A percentile compares a stretch with the other conserved stretches of the same genome.
These are phyloP conservation scores for Ustilago lituana DNA, from an alignment of 1,284 basidiomycete genomes.

Conservation along the genomic window DNA sequence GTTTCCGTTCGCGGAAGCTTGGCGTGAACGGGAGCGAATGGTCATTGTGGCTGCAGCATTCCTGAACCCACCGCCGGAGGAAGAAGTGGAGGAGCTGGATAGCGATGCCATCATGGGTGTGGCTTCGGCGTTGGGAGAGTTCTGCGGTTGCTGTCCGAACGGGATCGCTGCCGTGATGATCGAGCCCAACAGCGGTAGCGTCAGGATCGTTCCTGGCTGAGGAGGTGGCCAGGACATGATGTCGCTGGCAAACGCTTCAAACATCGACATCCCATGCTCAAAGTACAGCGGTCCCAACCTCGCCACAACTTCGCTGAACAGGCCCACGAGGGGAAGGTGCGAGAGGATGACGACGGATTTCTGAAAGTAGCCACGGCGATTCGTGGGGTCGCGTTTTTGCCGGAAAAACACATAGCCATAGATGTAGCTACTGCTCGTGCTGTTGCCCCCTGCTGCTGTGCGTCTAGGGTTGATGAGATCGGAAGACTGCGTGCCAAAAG, in stretches of 20 bases:
- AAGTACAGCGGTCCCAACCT: constrained; percentile 73
- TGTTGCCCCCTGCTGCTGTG: constrained; percentile 35
- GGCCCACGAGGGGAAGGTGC: constrained; percentile 81
- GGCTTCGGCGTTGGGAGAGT: constrained; percentile 42
- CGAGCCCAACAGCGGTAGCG: constrained; percentile 54
- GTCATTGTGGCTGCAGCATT: constrained; percentile 39
- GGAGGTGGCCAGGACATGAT: constrained; percentile 58
- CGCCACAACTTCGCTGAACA: constrained; percentile 78
- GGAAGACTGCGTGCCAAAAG: no score
- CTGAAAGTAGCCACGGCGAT: constrained; percentile 68
- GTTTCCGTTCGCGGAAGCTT: constrained; percentile 5
- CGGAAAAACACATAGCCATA: constrained; percentile 66
- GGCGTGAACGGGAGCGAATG: constrained; percentile 21
- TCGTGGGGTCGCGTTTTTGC: constrained; percentile 59
- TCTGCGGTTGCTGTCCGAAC: constrained; percentile 58
- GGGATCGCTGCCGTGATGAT: constrained; percentile 56
- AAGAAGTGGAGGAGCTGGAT: neutral
- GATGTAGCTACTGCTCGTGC: constrained; percentile 62
- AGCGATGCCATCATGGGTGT: constrained; percentile 9
- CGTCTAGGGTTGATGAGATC: no score
- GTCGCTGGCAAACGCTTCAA: constrained; percentile 59
- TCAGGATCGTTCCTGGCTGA: constrained; percentile 53
- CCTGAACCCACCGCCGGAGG: constrained; percentile 9
- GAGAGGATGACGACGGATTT: constrained; percentile 87
- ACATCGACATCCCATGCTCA: constrained; percentile 60